A percentile compares a stretch with the other conserved stretches of the same genome.
phyloP scores from a whole-genome alignment of 805 yeast species.

The Hanseniaspora thailandica region DNA sequence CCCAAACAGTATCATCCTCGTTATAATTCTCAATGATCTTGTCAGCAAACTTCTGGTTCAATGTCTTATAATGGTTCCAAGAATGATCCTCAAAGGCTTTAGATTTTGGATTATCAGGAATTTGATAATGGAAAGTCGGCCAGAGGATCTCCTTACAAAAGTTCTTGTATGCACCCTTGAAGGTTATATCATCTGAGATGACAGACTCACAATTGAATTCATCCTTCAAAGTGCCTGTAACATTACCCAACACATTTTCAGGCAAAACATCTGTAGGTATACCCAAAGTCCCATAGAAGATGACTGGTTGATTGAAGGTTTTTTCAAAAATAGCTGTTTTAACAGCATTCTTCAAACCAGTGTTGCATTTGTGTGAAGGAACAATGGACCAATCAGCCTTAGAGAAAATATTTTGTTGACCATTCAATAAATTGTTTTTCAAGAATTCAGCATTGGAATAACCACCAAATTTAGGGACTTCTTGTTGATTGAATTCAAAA shows the following conservation, averaged over 20 bases:
- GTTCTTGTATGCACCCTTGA: constrained; percentile 81
- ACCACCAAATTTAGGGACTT: constrained; percentile 53
- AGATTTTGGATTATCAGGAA: constrained; percentile 87
- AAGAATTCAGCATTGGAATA: constrained; percentile 50
- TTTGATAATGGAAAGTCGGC: constrained; percentile 91
- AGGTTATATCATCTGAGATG: constrained; percentile 62
- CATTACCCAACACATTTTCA: constrained; percentile 39
- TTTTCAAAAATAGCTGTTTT: constrained; percentile 41
- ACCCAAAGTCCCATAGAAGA: constrained; percentile 87
- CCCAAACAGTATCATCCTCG: constrained; percentile 73
- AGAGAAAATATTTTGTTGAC: constrained; percentile 31
- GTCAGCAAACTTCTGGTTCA: constrained; percentile 74
- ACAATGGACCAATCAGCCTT: constrained; percentile 64
- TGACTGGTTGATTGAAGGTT: constrained; percentile 30
- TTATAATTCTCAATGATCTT: constrained; percentile 55
- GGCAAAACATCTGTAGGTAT: constrained; percentile 82
- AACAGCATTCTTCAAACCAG: constrained; percentile 78
- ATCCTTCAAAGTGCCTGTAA: constrained; percentile 35
- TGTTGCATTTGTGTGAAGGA: constrained; percentile 66
- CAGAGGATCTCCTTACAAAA: constrained; percentile 90
- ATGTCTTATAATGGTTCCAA: constrained; percentile 67
- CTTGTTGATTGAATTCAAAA: constrained; percentile 13
- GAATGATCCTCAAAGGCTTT: constrained; percentile 93
- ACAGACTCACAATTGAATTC: constrained; percentile 55
- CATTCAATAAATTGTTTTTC: constrained; percentile 28